These are phyloP conservation scores for Yamadazyma dushanensis DNA, from an alignment of 1,139 yeast genomes.

Conservation along the genomic window DNA sequence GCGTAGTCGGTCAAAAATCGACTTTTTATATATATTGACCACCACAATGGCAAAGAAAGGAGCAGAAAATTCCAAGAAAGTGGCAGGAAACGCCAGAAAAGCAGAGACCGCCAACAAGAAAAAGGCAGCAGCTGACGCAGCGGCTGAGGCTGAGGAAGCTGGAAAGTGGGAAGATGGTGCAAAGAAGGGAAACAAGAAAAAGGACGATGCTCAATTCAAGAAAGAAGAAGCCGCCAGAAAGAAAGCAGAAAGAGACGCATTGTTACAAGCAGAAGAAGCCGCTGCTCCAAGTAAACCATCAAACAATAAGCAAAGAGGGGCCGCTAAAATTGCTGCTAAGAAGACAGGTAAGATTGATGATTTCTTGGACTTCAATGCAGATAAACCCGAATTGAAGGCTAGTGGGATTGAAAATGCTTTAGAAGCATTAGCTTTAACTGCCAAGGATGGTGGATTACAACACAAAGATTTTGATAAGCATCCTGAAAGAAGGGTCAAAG, in stretches of 20 bases:
- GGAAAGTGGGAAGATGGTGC: constrained; percentile 72
- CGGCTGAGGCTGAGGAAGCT: constrained; percentile 56
- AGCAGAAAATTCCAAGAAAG: constrained; percentile 63
- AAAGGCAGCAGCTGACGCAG: constrained; percentile 51
- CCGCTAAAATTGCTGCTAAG: constrained; percentile 65
- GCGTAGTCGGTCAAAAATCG: constrained; percentile 4
- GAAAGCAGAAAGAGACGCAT: constrained; percentile 62
- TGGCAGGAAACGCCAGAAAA: constrained; percentile 70
- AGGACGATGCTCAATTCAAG: constrained; percentile 60
- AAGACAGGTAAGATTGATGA: constrained; percentile 67
- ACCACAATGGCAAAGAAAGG: constrained; percentile 57
- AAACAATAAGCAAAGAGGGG: constrained; percentile 62
- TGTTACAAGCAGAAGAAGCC: constrained; percentile 64
- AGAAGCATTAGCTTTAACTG: constrained; percentile 70
- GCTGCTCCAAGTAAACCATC: constrained; percentile 59
- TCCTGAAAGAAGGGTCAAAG: constrained; percentile 87
- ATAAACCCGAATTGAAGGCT: constrained; percentile 61
- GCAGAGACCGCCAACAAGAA: constrained; percentile 67
- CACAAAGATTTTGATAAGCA: constrained; percentile 77
- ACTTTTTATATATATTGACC: neutral
- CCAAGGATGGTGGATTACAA: constrained; percentile 53
- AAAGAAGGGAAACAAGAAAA: constrained; percentile 69
- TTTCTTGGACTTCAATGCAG: constrained; percentile 52
- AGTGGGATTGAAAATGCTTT: constrained; percentile 77
- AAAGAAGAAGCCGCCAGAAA: constrained; percentile 64